Evolutionary conservation across 495 filamentous ascomycete genomes (phyloP), one percentile per base, ranked within the genome.

Genomic region (Xanthoparmelia taractica): DNA sequence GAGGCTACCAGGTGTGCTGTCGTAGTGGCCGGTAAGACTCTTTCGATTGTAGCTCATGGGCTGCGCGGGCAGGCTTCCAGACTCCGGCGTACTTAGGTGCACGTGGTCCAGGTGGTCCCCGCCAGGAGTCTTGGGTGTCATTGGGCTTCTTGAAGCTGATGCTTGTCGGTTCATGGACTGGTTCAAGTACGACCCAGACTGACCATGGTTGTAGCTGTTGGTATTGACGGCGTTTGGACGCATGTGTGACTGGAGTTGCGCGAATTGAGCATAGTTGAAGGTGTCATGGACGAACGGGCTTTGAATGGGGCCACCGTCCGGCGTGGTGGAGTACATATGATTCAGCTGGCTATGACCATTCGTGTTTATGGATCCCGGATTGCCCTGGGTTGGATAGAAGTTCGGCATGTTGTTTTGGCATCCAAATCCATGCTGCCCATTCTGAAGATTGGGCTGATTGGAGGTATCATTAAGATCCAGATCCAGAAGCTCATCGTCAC

Each of bases 251-350:
- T 81, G 85, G 77, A 89, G 84, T 45, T 78, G 78, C 34, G 81
- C 79, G 70, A 87, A 90, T 65, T 90, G 88, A 17, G 82, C 79
- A 62, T 87, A 87, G 70, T 85, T 83, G 75, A 91, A 93, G 68
- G 82, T 86, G 64, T 74, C 76, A 57, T 90, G 83, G 33, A 87
- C 80, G 66, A 92, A 96, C 0, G 92, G 92, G 69, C 90, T 95
- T 67, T 90, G 86, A 64, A 95, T 92, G 7, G 91, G 91, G 54
- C 87, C 85, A 29, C 89, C 89, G 55, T 96, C 92, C 11, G 91
- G 92, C 4, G 91, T 96, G 67, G 87, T 87, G 34, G 92, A 96
- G 73, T 85, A 96, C 61, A 86, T 78, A 38, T 89, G 85, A 36
- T 85, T 87, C 70, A 88, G 82, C 37, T 85, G 82, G 59, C 71